A percentile compares a stretch with the other conserved stretches of the same genome.
Conservation (phyloP, 73 alveolate genomes). For the Tetrahymena malaccensis region DNA sequence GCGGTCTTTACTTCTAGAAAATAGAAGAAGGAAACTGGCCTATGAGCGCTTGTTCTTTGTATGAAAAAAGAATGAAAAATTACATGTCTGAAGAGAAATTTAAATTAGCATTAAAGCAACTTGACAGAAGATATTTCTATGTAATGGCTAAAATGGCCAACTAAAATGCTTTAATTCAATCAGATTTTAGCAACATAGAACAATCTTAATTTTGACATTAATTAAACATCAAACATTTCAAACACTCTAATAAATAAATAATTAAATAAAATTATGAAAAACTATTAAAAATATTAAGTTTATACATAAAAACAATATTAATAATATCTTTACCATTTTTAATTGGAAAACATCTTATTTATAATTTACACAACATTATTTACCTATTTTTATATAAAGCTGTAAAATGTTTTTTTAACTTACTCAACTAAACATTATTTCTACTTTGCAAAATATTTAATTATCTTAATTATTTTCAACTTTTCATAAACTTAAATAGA, state of each 20-base stretch:
- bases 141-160: not conserved
- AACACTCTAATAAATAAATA: too few relatives aligned
- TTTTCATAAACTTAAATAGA: too few relatives aligned
- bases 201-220: not conserved
- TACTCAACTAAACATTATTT: too few relatives aligned
- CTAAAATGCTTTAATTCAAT: not conserved
- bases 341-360: too few relatives aligned
- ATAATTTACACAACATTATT: too few relatives aligned
- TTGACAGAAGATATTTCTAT: not conserved
- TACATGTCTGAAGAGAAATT: not conserved
- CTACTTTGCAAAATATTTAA: too few relatives aligned
- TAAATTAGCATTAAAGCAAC: not conserved
- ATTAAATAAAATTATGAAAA: too few relatives aligned
- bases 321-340: too few relatives aligned
- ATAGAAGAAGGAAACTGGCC: not conserved
- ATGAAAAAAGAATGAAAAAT: not conserved
- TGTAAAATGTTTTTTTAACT: too few relatives aligned
- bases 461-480: too few relatives aligned
- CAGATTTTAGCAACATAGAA: not conserved
- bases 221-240: not conserved
- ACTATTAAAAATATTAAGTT: too few relatives aligned
- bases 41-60: not conserved
- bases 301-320: not conserved
- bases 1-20: not conserved
- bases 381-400: too few relatives aligned